Base-by-base conservation (phyloP, 2,329 filamentous ascomycete species). In the Penicillium brevicompactum region DNA sequence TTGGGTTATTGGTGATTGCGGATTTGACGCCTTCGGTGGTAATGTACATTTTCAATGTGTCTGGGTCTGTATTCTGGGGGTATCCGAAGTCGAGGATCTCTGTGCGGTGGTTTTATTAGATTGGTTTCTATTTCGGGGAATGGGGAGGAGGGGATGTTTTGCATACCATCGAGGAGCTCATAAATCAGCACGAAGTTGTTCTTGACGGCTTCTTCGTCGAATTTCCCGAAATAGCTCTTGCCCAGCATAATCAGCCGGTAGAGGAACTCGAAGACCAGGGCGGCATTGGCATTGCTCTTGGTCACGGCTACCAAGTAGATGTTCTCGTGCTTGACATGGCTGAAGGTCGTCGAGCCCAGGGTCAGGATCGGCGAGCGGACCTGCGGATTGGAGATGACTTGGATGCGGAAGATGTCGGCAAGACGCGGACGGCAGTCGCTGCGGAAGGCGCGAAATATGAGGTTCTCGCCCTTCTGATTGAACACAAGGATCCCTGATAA, bases 41-140 rank as follows among this genome's bases (percentile, higher is more conserved):
- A 70, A 99, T 99, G 82, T 99, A 99, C 93, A 97, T 97, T 78
- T 99, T 99, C 67, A 99, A 82, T 14, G 94, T 97, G 74, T 99
- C 94, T 51, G 93, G 96, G 78, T 99, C 94, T 60, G 94, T 99
- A 75, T 97, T 97, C 75, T 99, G 94, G 32, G 94, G 94, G 74
- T 99, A 99, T 60, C 94, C 94, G 76, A 99, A 99, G 77, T 99
- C 94, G 73, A 99, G 87, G 70, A 99, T 97, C 79, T 99, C 94
- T 94, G 66, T 18, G 4, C 13, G n/a, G 6, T 13, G 4, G 5
- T 6, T 27, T 30, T 5, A 27, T 14, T 34, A 37, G n/a, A 38
- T 43, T 37, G 42, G 14, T 9, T 30, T 6, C n/a, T n/a, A 5
- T 30, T 14, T 21, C 30, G 8, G 13, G 5, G 10, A 38, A 42